These are phyloP conservation scores for Leccinellum albellum DNA, from an alignment of 768 basidiomycete species.

Conservation along the genomic window DNA sequence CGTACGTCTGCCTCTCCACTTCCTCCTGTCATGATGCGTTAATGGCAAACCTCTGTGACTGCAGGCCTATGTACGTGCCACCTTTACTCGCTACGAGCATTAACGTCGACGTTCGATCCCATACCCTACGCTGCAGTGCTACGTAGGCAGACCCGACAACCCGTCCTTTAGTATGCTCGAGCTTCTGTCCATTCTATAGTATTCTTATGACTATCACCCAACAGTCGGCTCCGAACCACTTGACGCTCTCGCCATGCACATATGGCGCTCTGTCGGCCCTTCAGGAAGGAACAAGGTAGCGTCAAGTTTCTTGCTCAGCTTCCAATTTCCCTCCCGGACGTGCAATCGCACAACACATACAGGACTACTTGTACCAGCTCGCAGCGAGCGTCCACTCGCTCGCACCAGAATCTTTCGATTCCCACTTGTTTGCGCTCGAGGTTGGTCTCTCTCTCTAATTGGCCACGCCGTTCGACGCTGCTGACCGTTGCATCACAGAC, in stretches of 20 bases:
- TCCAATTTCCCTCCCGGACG: neutral
- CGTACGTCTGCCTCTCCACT: slow-evolving; percentile 28
- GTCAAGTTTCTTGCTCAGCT: neutral
- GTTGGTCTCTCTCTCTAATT: slow-evolving; percentile 33
- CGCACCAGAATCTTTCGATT: slow-evolving; percentile 69
- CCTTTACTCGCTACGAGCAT: neutral
- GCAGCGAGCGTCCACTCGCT: slow-evolving; percentile 69
- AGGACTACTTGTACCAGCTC: slow-evolving; percentile 88
- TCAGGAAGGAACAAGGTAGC: slow-evolving; percentile 88
- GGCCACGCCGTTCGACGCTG: neutral
- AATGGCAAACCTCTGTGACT: neutral
- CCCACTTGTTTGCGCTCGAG: slow-evolving; percentile 75
- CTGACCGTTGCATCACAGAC: neutral
- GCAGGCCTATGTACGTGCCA: slow-evolving; percentile 49
- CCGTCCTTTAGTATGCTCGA: slow-evolving; percentile 73
- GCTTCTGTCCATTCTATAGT: neutral
- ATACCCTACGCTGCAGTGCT: slow-evolving; percentile 51
- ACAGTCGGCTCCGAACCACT: slow-evolving; percentile 82
- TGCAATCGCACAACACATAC: neutral
- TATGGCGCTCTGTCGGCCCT: slow-evolving; percentile 76
- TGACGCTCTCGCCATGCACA: slow-evolving; percentile 60
- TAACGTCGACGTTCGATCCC: neutral
- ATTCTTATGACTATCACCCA: neutral
- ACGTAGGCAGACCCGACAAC: slow-evolving; percentile 83
- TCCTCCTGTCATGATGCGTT: neutral